Base-by-base conservation (phyloP, 2,329 filamentous ascomycete genomes). In the Neurospora crassa region DNA sequence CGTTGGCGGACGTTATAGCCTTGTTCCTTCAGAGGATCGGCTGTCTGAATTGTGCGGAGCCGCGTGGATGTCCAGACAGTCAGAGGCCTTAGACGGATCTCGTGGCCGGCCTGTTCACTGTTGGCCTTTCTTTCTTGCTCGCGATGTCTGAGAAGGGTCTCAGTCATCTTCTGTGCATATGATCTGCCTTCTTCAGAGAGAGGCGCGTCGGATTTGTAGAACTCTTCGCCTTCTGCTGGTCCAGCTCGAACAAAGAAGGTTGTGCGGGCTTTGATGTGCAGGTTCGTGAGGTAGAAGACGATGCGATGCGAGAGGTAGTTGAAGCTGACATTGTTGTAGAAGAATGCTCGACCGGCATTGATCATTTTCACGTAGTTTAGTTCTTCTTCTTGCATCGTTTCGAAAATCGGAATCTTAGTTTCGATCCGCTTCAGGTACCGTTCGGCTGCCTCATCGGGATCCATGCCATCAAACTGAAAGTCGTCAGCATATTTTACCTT, bases 281-380 rank as follows among this genome's bases (percentile, higher is more conserved):
- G 85, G 78, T 99, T 99, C 78, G 97, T 92, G 67, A 99, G 89
- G 81, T 98, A 99, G 82, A 99, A 99, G 70, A 99, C 95, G 75
- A 99, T 99, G 73, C 96, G 90, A 80, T 99, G 94, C 0, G 94
- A 97, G 41, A 99, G 87, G 79, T 99, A 99, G 76, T 94, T 95
- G 80, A 99, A 98, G 78, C 91, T 94, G 79, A 96, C 92, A 76
- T 98, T 97, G 83, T 99, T 99, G 81, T 98, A 95, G 76, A 95
- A 91, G 78, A 99, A 91, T 75, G 93, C 90, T 78, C 95, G 90
- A 67, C 96, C 96, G 8, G 96, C 96, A 76, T 99, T 99, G 79
- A 98, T 97, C 95, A 99, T 97, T 84, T 97, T 97, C 83, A 99
- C 95, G 82, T 95, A 99, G 80, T 98, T 97, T 74, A 99, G 86